Conservation (phyloP, 2,329 filamentous ascomycete species). For the Iodosphaeria phyllophila region DNA sequence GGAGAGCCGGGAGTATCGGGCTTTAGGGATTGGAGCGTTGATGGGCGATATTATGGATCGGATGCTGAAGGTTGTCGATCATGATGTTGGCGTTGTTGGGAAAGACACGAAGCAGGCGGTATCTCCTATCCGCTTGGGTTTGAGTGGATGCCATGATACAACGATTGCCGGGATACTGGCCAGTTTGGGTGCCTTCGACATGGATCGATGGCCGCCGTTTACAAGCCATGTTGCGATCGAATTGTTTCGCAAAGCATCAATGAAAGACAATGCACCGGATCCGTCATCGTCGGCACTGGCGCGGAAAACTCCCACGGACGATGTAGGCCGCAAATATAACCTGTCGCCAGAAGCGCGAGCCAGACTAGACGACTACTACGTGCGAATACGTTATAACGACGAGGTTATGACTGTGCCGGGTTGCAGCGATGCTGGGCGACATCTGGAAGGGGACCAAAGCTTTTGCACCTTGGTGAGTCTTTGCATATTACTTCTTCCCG, state of each 20-base stretch:
- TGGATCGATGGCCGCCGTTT: conserved; percentile 71
- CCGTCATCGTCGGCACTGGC: too few species aligned
- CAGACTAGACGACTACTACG: conserved; percentile 59
- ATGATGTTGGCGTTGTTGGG: conserved; percentile 7
- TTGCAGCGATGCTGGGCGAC: conserved; percentile 58
- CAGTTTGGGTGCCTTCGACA: conserved; percentile 61
- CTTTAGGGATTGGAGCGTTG: conserved; percentile 67
- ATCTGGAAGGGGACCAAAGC: conserved; percentile 68
- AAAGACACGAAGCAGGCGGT: conserved; percentile 16
- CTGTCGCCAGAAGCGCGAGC: conserved; percentile 38
- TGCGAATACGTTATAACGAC: conserved; percentile 85
- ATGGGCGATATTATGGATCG: conserved; percentile 67
- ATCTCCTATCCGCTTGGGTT: conserved; percentile 46
- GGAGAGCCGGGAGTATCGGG: conserved; percentile 75
- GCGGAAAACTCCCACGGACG: too few species aligned
- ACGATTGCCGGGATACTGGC: conserved; percentile 66
- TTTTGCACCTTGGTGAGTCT: conserved; percentile 69
- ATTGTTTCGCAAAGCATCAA: conserved; percentile 53
- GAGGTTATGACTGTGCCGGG: conserved; percentile 63
- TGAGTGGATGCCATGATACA: conserved; percentile 86
- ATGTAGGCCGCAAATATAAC: conserved; percentile 43
- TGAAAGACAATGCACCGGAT: too few species aligned
- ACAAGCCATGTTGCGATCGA: conserved; percentile 86
- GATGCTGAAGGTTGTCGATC: conserved; percentile 39
- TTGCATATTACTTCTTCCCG: background rate